Evolutionary conservation across 495 filamentous ascomycete genomes (phyloP).

Genomic region (Penicillium salamii): DNA sequence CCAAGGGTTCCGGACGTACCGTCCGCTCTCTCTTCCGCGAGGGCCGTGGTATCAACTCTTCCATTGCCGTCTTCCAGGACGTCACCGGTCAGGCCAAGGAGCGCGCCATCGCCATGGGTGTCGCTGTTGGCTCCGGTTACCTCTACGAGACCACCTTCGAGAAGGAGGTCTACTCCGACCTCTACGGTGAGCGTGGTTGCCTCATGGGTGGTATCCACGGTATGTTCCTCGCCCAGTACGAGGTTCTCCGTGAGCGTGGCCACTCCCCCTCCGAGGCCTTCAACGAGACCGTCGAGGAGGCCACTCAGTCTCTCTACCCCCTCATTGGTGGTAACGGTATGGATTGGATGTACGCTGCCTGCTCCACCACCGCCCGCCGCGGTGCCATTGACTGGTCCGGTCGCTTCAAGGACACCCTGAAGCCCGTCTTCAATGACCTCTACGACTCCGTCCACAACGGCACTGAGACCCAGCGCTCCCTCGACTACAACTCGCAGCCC

Average conservation of each 20-base stretch:
- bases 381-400: conserved; percentile 98
- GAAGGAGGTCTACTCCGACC: conserved; percentile 99
- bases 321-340: conserved; percentile 95
- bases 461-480: conserved; percentile 85
- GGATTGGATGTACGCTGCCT: conserved; percentile 99
- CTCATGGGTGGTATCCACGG: conserved; percentile 99
- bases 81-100: conserved; percentile 97
- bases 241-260: conserved; percentile 97
- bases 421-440: conserved; percentile 96
- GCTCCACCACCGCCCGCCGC: conserved; percentile 96
- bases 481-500: conserved; percentile 91
- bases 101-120: conserved; percentile 95
- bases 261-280: conserved; percentile 97
- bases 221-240: conserved; percentile 99
- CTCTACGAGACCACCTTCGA: conserved; percentile 99
- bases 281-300: conserved; percentile 99
- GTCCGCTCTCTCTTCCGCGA: conserved; percentile 97
- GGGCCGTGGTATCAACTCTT: conserved; percentile 99
- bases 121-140: conserved; percentile 94
- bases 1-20: conserved; percentile 97
- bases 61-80: conserved; percentile 97
- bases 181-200: conserved; percentile 99
- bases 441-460: conserved; percentile 89
- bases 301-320: conserved; percentile 95
- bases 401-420: conserved; percentile 91